These are phyloP conservation scores for Cyberlindnera mississippiensis DNA, from an alignment of 805 yeast species.

Conservation along the genomic window DNA sequence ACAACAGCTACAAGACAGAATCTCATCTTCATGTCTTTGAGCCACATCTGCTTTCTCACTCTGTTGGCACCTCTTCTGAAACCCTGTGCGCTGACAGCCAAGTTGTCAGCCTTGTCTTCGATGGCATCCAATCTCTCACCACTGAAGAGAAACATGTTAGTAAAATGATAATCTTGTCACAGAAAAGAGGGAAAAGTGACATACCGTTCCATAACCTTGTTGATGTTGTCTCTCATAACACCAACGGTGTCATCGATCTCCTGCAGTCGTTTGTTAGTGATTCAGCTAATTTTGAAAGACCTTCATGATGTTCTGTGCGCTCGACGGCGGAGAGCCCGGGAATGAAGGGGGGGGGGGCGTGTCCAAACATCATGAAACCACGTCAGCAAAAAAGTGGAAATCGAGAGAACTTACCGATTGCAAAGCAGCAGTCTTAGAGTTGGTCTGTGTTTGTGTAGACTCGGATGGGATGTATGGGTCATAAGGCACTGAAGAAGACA, in stretches of 20 bases:
- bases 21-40: slow-evolving; percentile 96
- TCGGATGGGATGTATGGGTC: slow-evolving; percentile 80
- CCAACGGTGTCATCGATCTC: slow-evolving; percentile 96
- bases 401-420: slow-evolving; percentile 69
- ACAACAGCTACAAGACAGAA: slow-evolving; percentile 81
- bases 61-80: slow-evolving; percentile 96
- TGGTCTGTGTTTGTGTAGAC: slow-evolving; percentile 19
- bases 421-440: slow-evolving; percentile 60
- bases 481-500: slow-evolving; percentile 80
- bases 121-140: slow-evolving; percentile 91
- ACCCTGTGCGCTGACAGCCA: slow-evolving; percentile 89
- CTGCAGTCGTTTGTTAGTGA: slow-evolving; percentile 36
- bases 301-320: no score
- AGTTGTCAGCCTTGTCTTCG: slow-evolving; percentile 88
- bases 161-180: slow-evolving; percentile 59
- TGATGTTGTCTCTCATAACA: slow-evolving; percentile 94
- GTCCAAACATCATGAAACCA: no score
- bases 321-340: slow-evolving; percentile 7
- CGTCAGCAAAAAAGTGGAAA: no score
- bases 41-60: slow-evolving; percentile 98
- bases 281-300: no score
- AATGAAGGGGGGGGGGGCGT: neutral
- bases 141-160: slow-evolving; percentile 71
- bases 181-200: slow-evolving; percentile 1
- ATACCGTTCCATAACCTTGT: slow-evolving; percentile 78